Conservation (phyloP, 1,284 basidiomycete genomes). For the Ganoderma lingzhi region DNA sequence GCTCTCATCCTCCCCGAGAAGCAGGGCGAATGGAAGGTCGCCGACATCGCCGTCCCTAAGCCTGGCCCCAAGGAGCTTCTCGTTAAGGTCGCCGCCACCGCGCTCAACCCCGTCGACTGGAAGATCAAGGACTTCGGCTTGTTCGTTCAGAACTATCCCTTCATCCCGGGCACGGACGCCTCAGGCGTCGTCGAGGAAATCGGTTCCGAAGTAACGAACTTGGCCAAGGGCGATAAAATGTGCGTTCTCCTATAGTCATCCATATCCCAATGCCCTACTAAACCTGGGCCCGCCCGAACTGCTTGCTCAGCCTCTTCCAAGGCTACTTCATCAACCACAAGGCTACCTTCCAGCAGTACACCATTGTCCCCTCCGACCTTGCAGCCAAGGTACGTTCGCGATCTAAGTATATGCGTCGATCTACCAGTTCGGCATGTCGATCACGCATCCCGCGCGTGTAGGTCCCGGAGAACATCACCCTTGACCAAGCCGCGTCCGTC, state of each 20-base stretch:
- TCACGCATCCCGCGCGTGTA: conserved; percentile 15
- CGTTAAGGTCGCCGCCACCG: conserved; percentile 44
- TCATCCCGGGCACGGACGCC: conserved; percentile 55
- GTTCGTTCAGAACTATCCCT: conserved; percentile 42
- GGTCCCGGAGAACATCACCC: conserved; percentile 41
- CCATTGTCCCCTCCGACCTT: conserved; percentile 40
- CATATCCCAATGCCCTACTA: too few relatives aligned
- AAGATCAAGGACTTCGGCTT: conserved; percentile 44
- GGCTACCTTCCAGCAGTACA: conserved; percentile 46
- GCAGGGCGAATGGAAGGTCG: conserved; percentile 21
- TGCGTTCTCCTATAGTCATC: conserved; percentile 23
- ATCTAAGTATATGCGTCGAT: neutral
- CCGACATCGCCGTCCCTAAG: conserved; percentile 17
- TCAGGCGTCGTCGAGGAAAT: conserved; percentile 55
- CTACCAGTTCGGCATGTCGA: neutral
- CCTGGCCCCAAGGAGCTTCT: conserved; percentile 43
- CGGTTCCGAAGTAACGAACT: conserved; percentile 49
- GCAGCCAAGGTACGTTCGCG: conserved; percentile 36
- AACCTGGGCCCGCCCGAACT: neutral
- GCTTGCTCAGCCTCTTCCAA: conserved; percentile 37
- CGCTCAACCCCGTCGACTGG: conserved; percentile 50
- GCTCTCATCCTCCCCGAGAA: conserved; percentile 25
- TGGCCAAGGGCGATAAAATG: conserved; percentile 59
- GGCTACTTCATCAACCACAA: conserved; percentile 31
- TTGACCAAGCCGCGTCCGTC: conserved; percentile 43